Base-by-base conservation (phyloP, 371 early-diverging fungal genomes). In the Basidiobolus heterosporus region DNA sequence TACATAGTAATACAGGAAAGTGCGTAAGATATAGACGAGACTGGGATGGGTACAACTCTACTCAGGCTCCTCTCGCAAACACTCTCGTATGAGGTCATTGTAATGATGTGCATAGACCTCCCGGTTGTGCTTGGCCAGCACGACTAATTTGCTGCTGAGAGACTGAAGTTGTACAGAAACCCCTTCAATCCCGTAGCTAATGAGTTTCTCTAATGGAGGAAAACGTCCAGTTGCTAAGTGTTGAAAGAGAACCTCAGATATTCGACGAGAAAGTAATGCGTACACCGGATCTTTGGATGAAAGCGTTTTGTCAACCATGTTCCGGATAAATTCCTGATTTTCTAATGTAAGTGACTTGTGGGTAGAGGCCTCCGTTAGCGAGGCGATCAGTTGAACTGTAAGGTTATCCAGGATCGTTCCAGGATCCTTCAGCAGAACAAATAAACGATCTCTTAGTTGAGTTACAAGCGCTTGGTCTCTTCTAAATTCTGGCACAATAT, bases 241-340 rank as follows among this genome's bases (percentile, higher is more conserved):
- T 18, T 58, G 48, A 24, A 70, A 67, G 17, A 82, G 55, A 7
- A 66, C 57, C 0, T 62, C 51, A 30, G 64, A 69, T 3, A 82
- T 57, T 13, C 85, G 67, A 4, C 83, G 69, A 17, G 66, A 61
- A 15, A 87, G 54, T 9, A 87, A 53, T 0, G 65, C 58, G 51
- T 74, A 83, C 5, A 87, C 70, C 1, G 80, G 69, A 50, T 87
- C 84, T 7, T 60, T 61, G 46, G 72, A 69, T 14, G 72, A 70
- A 1, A 87, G 57, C 0, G 80, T 82, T 61, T 81, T 83, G 36
- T 68, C 67, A 9, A 84, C 78, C 83, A 84, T 82, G 47, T 56
- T 60, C 23, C 63, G 61, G 16, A 83, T 56, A 45, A 80, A 49
- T 1, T 50, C 56, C 47, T 63, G 56, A 39, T 66, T 64, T 45